Base-by-base conservation (phyloP, 2,329 filamentous ascomycete genomes). In the Neophaeococcomyces mojaviensis region DNA sequence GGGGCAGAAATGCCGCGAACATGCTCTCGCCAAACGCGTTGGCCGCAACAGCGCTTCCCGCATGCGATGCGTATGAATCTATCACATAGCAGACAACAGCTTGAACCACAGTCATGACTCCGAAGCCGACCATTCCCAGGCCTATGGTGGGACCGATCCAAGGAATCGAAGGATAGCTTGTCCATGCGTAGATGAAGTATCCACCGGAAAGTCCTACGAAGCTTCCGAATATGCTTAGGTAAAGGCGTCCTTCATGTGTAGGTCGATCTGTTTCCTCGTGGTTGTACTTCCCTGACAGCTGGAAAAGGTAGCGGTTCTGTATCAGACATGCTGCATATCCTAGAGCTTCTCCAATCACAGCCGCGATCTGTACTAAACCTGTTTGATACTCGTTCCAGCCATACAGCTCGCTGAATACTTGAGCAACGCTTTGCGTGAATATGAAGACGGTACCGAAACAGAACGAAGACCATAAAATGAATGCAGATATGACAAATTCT, bases 341-440 rank as follows among this genome's bases (percentile, higher is more conserved):
- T 7, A 73, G 36, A 2, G 66, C 30, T 48, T 73, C 69, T 12
- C 72, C 72, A 5, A 72, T 56, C 2, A 72, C 66, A 8, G 74
- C 59, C 1, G 70, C 67, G 13, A 49, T 58, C 50, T 73, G 70
- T 0, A 73, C 61, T 22, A 70, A 62, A n/a, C 70, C 70, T 9
- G 66, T 68, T 22, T 62, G 61, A 71, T 42, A 72, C 65, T 51
- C 69, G 62, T 9, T 64, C 84, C 84, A 88, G 69, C 79, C 79
- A 74, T 88, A 88, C 61, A 88, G 77, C 3, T 82, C 83, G 39
- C 83, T 82, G 57, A 88, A 88, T 37, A 84, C 80, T 68, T 88
- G 84, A 67, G 88, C 64, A 34, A 70, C 65, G 24, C 66, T 70
- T 47, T 74, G 71, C 0, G 71, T 74, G 57, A 71, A 73, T 51